phyloP scores from a whole-genome alignment of 2,329 filamentous ascomycete species.

The Hypoxylon sp. region DNA sequence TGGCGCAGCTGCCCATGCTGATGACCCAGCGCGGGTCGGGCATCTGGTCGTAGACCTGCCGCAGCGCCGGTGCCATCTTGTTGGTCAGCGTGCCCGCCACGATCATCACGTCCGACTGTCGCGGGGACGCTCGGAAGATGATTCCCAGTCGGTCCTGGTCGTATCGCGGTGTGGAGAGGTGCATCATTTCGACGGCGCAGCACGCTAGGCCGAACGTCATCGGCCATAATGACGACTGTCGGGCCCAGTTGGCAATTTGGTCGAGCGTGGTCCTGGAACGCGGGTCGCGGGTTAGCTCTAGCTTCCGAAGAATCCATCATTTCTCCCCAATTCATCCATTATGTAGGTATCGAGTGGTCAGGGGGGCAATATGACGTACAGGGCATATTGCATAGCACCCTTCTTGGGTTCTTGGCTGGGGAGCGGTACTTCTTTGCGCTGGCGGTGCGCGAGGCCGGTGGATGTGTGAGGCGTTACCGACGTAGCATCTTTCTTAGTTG shows the following conservation, averaged over 20 bases:
- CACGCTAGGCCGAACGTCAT: conserved; percentile 91
- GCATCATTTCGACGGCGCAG: conserved; percentile 95
- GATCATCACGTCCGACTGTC: conserved; percentile 94
- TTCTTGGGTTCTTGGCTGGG: conserved; percentile 85
- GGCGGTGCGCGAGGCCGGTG: conserved; percentile 68
- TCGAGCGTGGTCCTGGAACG: conserved; percentile 79
- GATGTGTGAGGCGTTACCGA: conserved; percentile 68
- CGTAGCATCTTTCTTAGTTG: conserved; percentile 74
- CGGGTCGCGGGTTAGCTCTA: conserved; percentile 23
- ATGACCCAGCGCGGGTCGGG: conserved; percentile 89
- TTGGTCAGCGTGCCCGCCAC: conserved; percentile 93
- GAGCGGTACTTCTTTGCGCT: conserved; percentile 80
- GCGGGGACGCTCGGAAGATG: conserved; percentile 89
- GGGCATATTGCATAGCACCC: conserved; percentile 85
- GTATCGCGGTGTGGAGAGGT: conserved; percentile 88
- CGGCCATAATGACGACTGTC: conserved; percentile 88
- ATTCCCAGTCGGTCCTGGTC: conserved; percentile 91
- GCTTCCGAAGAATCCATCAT: neutral
- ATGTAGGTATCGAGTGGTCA: neutral
- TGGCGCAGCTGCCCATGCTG: conserved; percentile 88
- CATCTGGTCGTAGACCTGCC: conserved; percentile 97
- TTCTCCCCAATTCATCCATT: neutral
- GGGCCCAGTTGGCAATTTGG: conserved; percentile 85
- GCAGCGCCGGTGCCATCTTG: conserved; percentile 93
- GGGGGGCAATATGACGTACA: conserved; percentile 73